Evolutionary conservation across 208 protist genomes (phyloP), one percentile per base, ranked within the genome.

Genomic region (Trypanosomatidae sp.): DNA sequence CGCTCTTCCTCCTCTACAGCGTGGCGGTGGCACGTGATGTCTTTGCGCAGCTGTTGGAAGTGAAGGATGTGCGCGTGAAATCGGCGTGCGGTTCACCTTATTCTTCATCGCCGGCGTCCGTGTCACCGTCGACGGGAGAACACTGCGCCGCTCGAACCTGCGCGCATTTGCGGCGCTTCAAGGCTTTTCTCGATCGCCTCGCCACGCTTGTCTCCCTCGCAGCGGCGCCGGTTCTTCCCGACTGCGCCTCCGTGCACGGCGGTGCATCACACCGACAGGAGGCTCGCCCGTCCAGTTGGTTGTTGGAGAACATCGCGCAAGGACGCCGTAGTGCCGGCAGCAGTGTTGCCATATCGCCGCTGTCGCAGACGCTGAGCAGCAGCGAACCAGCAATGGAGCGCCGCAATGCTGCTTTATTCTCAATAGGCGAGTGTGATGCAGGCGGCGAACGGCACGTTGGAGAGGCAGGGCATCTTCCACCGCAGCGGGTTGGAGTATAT

Each of bases 251-350:
- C 28, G 49, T 17, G 62, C 12, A 22, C 17, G 39, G 17, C 25
- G 22, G 19, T 17, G 30, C 39, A 1, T 43, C 44, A n/a, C n/a
- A 15, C 75, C 36, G 28, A 1, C 47, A 47, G 15, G 73, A 85
- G 12, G 46, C 68, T 10, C 81, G 81, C 5, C 70, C 81, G 30
- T 62, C 71, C 3, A 36, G 36, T 17, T 85, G 81, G 81, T 59
- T 85, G n/a, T 53, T 85, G 28, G 55, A 71, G 50, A 82, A 69
- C 76, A 75, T 85, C 15, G 72, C 62, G 10, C 53, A 78, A 43
- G 49, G 58, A 2, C 58, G 64, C 25, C 39, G 30, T n/a, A 69
- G 43, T 12, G 50, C 80, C 5, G 75, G 67, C 44, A 60, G n/a
- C 62, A 47, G 44, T 64, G 36, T 28, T 9, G 10, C 49, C 8